Evolutionary conservation across 2,329 filamentous ascomycete species (phyloP), one percentile per base, ranked within the genome.

Genomic region (Podosphaera xanthii): DNA sequence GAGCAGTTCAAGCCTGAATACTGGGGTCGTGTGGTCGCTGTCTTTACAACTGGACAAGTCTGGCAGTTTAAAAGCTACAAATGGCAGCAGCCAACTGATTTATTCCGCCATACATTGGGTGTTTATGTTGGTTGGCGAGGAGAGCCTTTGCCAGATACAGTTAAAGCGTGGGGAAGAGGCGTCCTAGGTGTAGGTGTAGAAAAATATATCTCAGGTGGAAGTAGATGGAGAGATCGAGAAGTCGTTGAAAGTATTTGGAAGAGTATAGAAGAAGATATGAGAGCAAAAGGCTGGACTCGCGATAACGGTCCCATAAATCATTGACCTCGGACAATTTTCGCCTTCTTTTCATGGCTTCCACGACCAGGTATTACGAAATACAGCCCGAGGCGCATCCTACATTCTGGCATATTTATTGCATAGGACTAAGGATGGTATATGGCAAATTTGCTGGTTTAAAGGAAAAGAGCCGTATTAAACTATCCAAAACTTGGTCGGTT

Each of bases 1-100:
- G 84, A 94, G 69, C 86, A 92, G 70, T 98, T 98, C 78, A 94
- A 95, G 71, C 92, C 92, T 0, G 90, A 97, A 69, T 96, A 97
- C 75, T 98, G 92, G 92, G 84, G 84, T 67, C 83, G 90, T 58
- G 86, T 98, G 5, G 92, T 96, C 1, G 92, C 87, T 10, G 90
- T 98, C 60, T 97, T 98, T 73, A 98, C 92, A 0, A 98, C 92
- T 0, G 92, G 92, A 40, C 92, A 98, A 73, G 83, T 85, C 8
- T 98, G 92, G 92, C 92, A 98, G 72, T 98, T 98, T 74, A 95
- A 96, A 73, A 86, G 82, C 65, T 98, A 98, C 78, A 95, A 94
- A 72, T 98, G 92, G 88, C 84, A 84, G 65, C 84, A 85, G 59
- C 87, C 92, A 0, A 78, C 82, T 12, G 92, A 97, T 68, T 76